Evolutionary conservation across 768 basidiomycete genomes (phyloP), one percentile per base, ranked within the genome.

Genomic region (Amanita subjunquillea): DNA sequence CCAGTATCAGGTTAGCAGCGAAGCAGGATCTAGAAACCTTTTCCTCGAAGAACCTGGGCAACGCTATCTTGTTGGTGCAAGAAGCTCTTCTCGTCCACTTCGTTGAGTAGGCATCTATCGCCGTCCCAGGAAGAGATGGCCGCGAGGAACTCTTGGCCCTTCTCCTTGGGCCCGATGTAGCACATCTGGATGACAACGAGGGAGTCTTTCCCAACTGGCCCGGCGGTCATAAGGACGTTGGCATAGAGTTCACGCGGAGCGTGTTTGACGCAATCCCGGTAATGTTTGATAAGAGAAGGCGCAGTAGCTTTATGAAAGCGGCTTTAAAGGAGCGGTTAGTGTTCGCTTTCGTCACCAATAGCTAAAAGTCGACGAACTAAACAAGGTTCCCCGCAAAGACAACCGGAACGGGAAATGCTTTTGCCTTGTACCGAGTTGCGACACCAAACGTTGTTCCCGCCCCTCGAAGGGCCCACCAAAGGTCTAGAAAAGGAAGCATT

Each of bases 311-410:
- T 79, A 65, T 90, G 83, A 70, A 95, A 96, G 36, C 89, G 87
- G 66, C 91, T 94, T 60, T 6, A 56, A 47, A 57, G 53, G 23
- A 52, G 25, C 39, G 22, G 37, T 57, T 34, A 58, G 58, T 34
- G 57, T 13, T 36, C 17, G 17, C 13, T 53, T 20, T 12, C n/a
- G 27, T 6, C 36, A 52, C n/a, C 20, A 37, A 17, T 54, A 32
- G 52, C 40, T 50, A 49, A 17, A 29, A 20, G 51, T 46, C 34
- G 34, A 73, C 88, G 61, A 59, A 91, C 91, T 91, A 95, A 57
- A 96, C 84, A 40, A 95, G 73, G 63, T 92, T 95, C 2, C 93
- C 93, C 8, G 93, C 90, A 60, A 91, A 94, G 3, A 93, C 91
- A 6, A 90, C 82, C 7, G 91, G 91, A 8, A 95, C 80, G 2